A percentile compares a stretch with the other conserved stretches of the same genome.
These are phyloP conservation scores for Arachis hypogaea DNA, from an alignment of 306 rosid genomes.

Conservation along the genomic window DNA sequence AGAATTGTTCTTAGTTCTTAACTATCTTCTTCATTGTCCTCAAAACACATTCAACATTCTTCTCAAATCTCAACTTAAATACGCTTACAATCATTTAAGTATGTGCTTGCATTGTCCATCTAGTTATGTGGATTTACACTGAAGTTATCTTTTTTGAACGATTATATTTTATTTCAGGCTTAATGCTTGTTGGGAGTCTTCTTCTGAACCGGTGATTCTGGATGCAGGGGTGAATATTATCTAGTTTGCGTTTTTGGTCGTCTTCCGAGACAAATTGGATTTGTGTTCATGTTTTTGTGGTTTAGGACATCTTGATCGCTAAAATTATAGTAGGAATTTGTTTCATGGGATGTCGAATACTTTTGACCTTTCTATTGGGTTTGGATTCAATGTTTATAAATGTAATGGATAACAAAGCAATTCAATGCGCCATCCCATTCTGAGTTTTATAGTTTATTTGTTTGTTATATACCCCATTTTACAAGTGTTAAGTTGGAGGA, in stretches of 20 bases:
- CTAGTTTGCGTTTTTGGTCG: conserved; percentile 48
- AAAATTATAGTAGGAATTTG: conserved; percentile 55
- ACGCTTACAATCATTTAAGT: no score
- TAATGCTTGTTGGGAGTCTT: conserved; percentile 45
- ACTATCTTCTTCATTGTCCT: background rate
- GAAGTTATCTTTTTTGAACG: background rate
- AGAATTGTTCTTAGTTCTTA: no score
- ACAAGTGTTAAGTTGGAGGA: background rate
- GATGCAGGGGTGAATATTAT: conserved; percentile 87
- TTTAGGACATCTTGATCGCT: conserved; percentile 49
- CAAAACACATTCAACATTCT: no score
- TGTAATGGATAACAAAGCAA: conserved; percentile 44
- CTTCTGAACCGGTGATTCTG: conserved; percentile 56
- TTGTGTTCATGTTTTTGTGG: conserved; percentile 41
- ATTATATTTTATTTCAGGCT: conserved; percentile 47
- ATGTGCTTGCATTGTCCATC: no score
- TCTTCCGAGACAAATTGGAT: conserved; percentile 43
- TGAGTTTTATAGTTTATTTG: background rate
- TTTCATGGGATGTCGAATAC: conserved; percentile 44
- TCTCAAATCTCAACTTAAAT: no score
- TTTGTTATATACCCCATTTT: background rate
- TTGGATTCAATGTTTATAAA: conserved; percentile 43
- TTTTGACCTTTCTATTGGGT: conserved; percentile 47
- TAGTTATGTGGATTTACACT: background rate
- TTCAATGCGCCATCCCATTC: conserved; percentile 31